Evolutionary conservation across 2,329 filamentous ascomycete species (phyloP), one percentile per base, ranked within the genome.

Genomic region (Botrytis squamosa): DNA sequence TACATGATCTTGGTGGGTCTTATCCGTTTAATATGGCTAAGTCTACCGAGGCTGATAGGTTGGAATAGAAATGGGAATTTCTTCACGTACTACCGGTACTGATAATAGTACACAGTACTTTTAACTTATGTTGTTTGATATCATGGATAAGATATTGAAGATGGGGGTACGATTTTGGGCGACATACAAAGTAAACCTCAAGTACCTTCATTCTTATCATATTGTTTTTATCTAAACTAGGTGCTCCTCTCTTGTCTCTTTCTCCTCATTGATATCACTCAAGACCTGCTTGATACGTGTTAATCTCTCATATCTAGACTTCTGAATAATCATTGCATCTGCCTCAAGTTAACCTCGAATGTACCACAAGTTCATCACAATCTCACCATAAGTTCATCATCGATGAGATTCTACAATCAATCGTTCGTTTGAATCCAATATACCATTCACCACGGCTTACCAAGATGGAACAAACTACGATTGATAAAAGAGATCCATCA

Each of bases 1-100:
- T 55, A n/a, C 70, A 72, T 67, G 62, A 72, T 67, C 36, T 66
- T 25, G 38, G 44, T 67, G 59, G 36, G 70, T 52, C 60, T 67
- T 67, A 55, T 59, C 38, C 70, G n/a, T 67, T 42, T 52, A 18
- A 65, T 42, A 57, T 68, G 49, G 59, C 55, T 16, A 71, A 55
- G 59, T 66, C 59, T 55, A 42, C 70, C 36, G 59, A 72, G 46
- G 44, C 70, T 57, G 60, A 72, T 66, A 49, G 29, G 38, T n/a
- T 44, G 20, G 59, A 57, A n/a, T 16, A 40, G 36, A 68, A 29
- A 38, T 40, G n/a, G n/a, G 18, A 57, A 25, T 57, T 42, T 22
- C 16, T 18, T 57, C 20, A 10, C 33, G 66, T 68, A 42, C 42
- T 38, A 49, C 63, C n/a, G n/a, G 22, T 18, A 63, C 60, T 63